Evolutionary conservation across 306 rosid species (phyloP).

Genomic region (Cajanus cajan): DNA sequence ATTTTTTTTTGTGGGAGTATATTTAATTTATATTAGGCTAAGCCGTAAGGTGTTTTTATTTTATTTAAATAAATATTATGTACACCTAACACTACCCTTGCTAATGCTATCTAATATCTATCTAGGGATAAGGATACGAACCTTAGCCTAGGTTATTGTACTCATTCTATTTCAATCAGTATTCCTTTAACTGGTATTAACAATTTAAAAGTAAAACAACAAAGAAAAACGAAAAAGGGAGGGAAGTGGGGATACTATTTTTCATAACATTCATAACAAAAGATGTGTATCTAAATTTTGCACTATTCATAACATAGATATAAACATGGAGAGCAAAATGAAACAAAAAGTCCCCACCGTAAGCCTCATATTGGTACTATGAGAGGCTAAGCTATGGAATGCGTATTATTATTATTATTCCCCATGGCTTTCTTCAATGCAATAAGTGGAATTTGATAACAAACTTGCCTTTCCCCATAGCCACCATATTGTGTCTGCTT

Average conservation of each 20-base stretch:
- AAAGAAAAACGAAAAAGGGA: neutral
- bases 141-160: neutral
- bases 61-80: neutral
- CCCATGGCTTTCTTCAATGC: slow-evolving; percentile 48
- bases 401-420: slow-evolving; percentile 32
- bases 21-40: too few relatives aligned
- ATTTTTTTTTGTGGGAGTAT: too few relatives aligned
- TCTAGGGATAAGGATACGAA: neutral
- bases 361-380: slow-evolving; percentile 35
- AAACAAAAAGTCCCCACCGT: slow-evolving; percentile 43
- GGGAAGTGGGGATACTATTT: neutral
- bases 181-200: neutral
- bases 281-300: neutral
- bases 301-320: neutral
- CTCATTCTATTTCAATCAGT: neutral
- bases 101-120: neutral
- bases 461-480: slow-evolving; percentile 32
- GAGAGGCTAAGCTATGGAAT: slow-evolving; percentile 5
- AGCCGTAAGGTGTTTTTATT: too few relatives aligned
- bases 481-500: slow-evolving; percentile 47
- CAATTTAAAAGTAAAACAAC: neutral
- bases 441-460: slow-evolving; percentile 51
- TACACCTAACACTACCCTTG: neutral
- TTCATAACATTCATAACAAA: neutral
- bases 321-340: slow-evolving; percentile 38